Conservation (phyloP, 2,329 filamentous ascomycete genomes). For the Fusarium odoratissimum region DNA sequence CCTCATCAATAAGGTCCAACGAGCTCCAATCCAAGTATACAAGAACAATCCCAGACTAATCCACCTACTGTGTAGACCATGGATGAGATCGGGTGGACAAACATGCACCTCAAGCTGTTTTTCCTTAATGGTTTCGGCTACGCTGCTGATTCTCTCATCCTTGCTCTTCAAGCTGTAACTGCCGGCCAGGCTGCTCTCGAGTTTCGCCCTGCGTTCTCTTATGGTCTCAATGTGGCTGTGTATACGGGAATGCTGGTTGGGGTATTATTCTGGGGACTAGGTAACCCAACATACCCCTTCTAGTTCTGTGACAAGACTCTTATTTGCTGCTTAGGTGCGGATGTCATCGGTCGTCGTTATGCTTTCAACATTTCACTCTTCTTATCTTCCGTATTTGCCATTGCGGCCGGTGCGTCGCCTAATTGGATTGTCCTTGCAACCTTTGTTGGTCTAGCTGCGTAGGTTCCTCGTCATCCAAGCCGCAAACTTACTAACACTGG, state of each 20-base stretch:
- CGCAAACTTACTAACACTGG: background rate
- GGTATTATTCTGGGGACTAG: background rate
- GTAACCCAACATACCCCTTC: background rate
- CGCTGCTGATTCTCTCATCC: background rate
- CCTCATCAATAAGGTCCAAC: background rate
- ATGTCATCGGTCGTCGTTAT: background rate
- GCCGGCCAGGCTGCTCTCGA: background rate
- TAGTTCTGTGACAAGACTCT: background rate
- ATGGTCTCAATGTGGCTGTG: background rate
- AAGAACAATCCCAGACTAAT: background rate
- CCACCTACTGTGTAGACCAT: background rate
- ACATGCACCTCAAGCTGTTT: background rate
- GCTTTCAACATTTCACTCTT: background rate
- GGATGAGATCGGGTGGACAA: background rate
- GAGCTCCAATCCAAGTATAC: background rate
- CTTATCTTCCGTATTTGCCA: background rate
- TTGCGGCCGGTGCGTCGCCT: background rate
- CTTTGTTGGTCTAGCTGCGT: background rate
- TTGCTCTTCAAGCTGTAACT: background rate
- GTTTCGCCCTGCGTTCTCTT: background rate
- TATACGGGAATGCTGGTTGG: background rate
- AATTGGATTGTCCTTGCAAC: background rate
- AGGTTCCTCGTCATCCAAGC: rapidly evolving
- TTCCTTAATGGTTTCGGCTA: background rate
- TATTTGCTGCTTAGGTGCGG: background rate